Base-by-base conservation (phyloP, 2,329 filamentous ascomycete genomes). In the Nigrospora osmanthi region DNA sequence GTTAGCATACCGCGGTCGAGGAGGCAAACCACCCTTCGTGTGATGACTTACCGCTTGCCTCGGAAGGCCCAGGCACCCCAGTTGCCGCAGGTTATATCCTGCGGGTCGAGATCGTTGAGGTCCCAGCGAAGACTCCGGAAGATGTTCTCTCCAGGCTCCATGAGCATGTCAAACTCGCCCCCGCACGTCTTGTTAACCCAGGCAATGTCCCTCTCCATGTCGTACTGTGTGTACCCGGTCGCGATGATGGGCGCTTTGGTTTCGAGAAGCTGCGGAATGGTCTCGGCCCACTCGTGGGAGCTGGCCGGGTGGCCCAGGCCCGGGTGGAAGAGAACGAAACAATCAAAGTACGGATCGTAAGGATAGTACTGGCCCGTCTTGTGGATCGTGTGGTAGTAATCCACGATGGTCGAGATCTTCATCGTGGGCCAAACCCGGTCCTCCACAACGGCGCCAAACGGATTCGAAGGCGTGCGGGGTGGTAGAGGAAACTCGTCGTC, bases 261-360 rank as follows among this genome's bases (percentile, higher is more conserved):
- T 69, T 96, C 90, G 16, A 98, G 73, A 28, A 98, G 76, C 57
- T 89, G 75, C 2, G 93, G 93, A 9, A 98, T 68, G 0, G 93
- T 97, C 56, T 91, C 83, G 47, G 85, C 79, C 93, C 94, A 98
- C 65, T 98, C 93, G 58, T 95, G 87, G 43, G 87, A 87, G 59
- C 85, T 91, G 13, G 90, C 89, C 1, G 94, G 90, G 64, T 98
- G 93, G 12, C 93, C 94, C 15, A 98, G 77, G 10, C 94, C 94
- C 0, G 94, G 94, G 60, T 98, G 94, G 75, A 97, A 98, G 42
- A 96, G 78, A 58, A 98, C 83, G 61, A 98, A 95, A 65, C 87
- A 93, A 71, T 98, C 93, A 64, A 98, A 95, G 70, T 98, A 98
- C 1, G 93, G 93, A 61, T 98, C 93, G 61, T 94, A 96, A 0